Evolutionary conservation across 495 filamentous ascomycete species (phyloP), one percentile per base, ranked within the genome.

Genomic region (Evernia prunastri): DNA sequence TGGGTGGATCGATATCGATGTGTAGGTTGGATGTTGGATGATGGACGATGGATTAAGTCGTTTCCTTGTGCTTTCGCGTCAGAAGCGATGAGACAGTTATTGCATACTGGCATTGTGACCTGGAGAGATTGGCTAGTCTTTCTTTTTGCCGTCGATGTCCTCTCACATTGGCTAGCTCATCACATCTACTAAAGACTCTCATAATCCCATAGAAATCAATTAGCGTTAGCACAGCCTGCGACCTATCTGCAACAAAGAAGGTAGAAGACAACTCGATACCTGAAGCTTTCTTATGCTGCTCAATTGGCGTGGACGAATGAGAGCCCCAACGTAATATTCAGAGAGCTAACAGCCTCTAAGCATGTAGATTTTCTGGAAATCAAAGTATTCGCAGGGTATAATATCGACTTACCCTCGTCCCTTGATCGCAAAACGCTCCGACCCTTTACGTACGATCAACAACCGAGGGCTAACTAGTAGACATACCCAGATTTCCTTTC

Each of bases 11-110:
- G 29, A 29, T 51, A 4, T 27, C 1, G 23, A 15, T 51, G 47
- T 29, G 58, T 25, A 33, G 18, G 58, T 59, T 40, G 39, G 58
- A 59, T 40, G 58, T 59, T 40, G 39, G 58, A 59, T 40, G 58
- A 43, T 59, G 58, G 58, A 59, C 33, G 7, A 45, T 11, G 4
- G 37, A 20, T 43, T 31, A 37, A 42, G 18, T 15, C 45, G 25
- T 11, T 59, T 20, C 13, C 23, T 27, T 15, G 13, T 42, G 29
- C 12, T 25, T 45, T 45, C 25, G 29, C 42, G 39, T 43, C 25
- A 40, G 17, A 29, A 20, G 13, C 20, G 57, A 59, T 8, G n/a
- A 53, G 29, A 31, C 17, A 33, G 15, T 3, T 15, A 33, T 43
- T 45, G 25, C 27, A 40, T 13, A 45, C 39, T 45, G 58, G 58